Percentiles rank a stretch among this genome's conserved stretches.
phyloP scores from a whole-genome alignment of 805 yeast genomes.

The Barnettozyma botsteinii region DNA sequence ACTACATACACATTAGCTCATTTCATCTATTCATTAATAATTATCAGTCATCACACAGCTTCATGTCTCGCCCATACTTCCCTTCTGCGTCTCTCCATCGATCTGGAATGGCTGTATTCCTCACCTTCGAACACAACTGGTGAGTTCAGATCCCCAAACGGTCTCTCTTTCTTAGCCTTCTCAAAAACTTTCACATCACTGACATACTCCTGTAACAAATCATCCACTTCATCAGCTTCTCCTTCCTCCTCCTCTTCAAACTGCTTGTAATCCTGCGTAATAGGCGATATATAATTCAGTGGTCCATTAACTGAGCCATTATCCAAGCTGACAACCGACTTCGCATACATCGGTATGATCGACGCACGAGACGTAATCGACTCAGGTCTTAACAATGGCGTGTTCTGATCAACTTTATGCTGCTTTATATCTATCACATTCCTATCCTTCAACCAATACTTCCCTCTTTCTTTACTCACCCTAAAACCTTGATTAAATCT shows the following conservation, averaged over 20 bases:
- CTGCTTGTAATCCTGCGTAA: constrained; percentile 7
- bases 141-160: constrained; percentile 36
- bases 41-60: no score
- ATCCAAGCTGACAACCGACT: constrained; percentile 14
- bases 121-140: constrained; percentile 33
- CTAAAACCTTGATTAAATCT: constrained; percentile 80
- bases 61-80: constrained; percentile 21
- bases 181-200: constrained; percentile 32
- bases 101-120: constrained; percentile 23
- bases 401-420: constrained; percentile 6
- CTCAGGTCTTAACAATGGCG: constrained; percentile 18
- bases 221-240: constrained; percentile 9
- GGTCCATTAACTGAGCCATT: neutral
- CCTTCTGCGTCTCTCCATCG: constrained; percentile 23
- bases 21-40: no score
- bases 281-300: constrained; percentile 1
- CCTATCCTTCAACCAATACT: constrained; percentile 55
- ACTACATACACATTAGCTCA: no score
- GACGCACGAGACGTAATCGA: constrained; percentile 21
- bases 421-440: neutral
- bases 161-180: constrained; percentile 29
- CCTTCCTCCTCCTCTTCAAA: constrained; percentile 11
- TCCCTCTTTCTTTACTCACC: constrained; percentile 62
- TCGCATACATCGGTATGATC: constrained; percentile 22
- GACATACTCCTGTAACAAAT: constrained; percentile 23